Conservation (phyloP, 2,329 filamentous ascomycete species). For the Teratosphaeriaceae sp. region DNA sequence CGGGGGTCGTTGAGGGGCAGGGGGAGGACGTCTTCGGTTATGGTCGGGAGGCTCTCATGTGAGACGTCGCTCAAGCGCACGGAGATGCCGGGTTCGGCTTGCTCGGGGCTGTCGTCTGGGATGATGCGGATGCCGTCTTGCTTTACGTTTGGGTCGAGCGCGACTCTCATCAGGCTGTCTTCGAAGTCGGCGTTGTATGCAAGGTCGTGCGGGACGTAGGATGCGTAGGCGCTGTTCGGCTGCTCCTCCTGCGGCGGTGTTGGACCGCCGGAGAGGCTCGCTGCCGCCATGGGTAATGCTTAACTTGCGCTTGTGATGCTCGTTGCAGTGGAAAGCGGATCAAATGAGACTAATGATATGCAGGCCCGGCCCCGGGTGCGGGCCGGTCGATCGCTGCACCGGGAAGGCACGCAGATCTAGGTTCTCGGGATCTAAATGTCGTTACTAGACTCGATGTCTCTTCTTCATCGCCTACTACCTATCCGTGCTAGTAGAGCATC, state of each 20-base stretch:
- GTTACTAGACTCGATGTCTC: too few relatives aligned
- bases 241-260: conserved; percentile 19
- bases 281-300: neutral
- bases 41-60: conserved; percentile 20
- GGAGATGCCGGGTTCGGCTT: conserved; percentile 20
- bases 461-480: too few relatives aligned
- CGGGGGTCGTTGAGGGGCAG: conserved; percentile 37
- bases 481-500: too few relatives aligned
- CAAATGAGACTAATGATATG: too few relatives aligned
- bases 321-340: too few relatives aligned
- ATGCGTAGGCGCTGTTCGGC: conserved; percentile 22
- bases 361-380: too few relatives aligned
- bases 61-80: conserved; percentile 23
- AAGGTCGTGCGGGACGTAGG: conserved; percentile 38
- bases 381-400: too few relatives aligned
- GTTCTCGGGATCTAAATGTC: too few relatives aligned
- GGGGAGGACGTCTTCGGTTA: conserved; percentile 32
- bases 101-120: conserved; percentile 20
- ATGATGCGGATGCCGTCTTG: conserved; percentile 22
- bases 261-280: neutral
- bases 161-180: conserved; percentile 35
- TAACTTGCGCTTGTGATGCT: too few relatives aligned
- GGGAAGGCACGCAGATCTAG: too few relatives aligned
- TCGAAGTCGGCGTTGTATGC: conserved; percentile 40
- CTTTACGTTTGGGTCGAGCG: conserved; percentile 26